Evolutionary conservation across 225 moss, liverwort and hornwort genomes (phyloP).

Genomic region (Sphagnum tenellum): DNA sequence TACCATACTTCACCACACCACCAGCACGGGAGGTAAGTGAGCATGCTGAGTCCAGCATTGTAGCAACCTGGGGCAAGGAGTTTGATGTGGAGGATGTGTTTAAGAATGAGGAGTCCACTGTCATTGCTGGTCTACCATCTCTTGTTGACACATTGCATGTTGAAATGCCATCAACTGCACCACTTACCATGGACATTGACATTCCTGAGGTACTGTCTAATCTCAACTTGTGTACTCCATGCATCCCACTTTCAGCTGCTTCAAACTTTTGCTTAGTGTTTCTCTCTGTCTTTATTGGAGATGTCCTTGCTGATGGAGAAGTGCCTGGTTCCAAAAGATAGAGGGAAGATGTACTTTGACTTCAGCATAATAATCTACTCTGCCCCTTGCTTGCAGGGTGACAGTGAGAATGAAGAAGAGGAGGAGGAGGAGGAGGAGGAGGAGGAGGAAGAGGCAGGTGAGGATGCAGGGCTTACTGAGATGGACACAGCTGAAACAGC

Average conservation of each 20-base stretch:
- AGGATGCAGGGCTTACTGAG: slow-evolving; percentile 28
- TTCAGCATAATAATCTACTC: not conserved
- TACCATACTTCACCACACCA: slow-evolving; percentile 61
- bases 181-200: slow-evolving; percentile 59
- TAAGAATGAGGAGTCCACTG: slow-evolving; percentile 55
- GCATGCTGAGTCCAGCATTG: slow-evolving; percentile 63
- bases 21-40: slow-evolving; percentile 34
- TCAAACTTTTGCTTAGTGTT: not conserved
- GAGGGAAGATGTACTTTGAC: too few relatives aligned
- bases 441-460: slow-evolving; percentile 31
- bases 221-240: not conserved
- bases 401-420: slow-evolving; percentile 14
- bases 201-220: slow-evolving; percentile 28
- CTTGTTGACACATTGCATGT: slow-evolving; percentile 55
- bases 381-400: not conserved
- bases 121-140: slow-evolving; percentile 63
- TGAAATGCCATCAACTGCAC: slow-evolving; percentile 48
- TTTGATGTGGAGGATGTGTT: slow-evolving; percentile 66
- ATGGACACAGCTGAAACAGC: slow-evolving; percentile 41
- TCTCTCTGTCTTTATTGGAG: not conserved
- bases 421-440: slow-evolving; percentile 29
- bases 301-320: not conserved
- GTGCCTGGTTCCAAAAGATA: not conserved
- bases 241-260: not conserved
- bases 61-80: slow-evolving; percentile 72